phyloP scores from a whole-genome alignment of 2,329 filamentous ascomycete genomes.

The Amylocarpus encephaloides region DNA sequence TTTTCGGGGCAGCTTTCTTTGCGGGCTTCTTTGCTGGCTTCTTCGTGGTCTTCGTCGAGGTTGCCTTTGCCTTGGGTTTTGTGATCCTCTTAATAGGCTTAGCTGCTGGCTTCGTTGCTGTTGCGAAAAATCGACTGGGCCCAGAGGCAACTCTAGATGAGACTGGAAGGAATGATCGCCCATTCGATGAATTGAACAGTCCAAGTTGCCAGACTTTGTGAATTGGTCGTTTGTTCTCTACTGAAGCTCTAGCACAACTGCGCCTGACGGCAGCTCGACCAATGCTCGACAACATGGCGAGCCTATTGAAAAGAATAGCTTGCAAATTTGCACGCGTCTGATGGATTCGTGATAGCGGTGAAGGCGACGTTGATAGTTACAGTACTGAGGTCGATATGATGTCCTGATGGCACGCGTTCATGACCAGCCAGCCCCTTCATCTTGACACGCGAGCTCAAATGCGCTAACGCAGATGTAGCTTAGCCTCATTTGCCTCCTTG shows the following conservation, averaged over 20 bases:
- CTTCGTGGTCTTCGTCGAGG: slow-evolving; percentile 21
- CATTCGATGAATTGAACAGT: slow-evolving; percentile 20
- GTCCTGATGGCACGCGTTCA: slow-evolving; percentile 1
- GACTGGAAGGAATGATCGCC: slow-evolving; percentile 10
- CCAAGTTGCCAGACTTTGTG: slow-evolving; percentile 21
- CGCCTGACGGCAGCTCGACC: slow-evolving; percentile 29
- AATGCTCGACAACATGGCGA: slow-evolving; percentile 30
- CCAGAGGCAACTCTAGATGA: slow-evolving; percentile 7
- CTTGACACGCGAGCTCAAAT: slow-evolving; percentile 1
- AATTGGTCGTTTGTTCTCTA: slow-evolving; percentile 24
- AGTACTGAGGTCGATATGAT: slow-evolving; percentile 1
- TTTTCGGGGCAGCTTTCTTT: slow-evolving; percentile 30
- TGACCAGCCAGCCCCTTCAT: neutral
- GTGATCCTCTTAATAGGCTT: slow-evolving; percentile 25
- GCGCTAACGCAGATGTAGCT: neutral
- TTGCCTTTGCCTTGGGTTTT: slow-evolving; percentile 7
- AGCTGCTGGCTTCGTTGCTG: slow-evolving; percentile 13
- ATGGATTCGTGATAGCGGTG: neutral
- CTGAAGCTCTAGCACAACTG: slow-evolving; percentile 16
- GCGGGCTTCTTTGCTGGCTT: slow-evolving; percentile 15
- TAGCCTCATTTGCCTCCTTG: neutral
- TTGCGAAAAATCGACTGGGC: slow-evolving; percentile 21
- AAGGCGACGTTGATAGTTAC: neutral
- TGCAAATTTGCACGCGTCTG: neutral
- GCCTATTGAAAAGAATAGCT: neutral